phyloP scores from a whole-genome alignment of 164 flowering plant species.

The Magnolia sinica region DNA sequence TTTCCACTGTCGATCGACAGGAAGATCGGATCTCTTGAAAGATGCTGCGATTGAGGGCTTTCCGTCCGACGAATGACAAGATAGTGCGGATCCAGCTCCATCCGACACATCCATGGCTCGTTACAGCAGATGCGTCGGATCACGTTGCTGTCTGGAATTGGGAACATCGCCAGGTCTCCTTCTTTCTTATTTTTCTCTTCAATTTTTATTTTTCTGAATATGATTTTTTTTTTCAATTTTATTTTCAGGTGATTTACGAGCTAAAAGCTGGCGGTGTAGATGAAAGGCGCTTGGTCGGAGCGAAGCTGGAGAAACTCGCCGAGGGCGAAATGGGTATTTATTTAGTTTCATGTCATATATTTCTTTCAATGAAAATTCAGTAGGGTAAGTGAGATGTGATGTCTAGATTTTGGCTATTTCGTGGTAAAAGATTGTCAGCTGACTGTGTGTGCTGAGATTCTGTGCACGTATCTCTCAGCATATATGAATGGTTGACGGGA shows the following conservation, averaged over 20 bases:
- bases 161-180: conserved; percentile 89
- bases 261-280: conserved; percentile 96
- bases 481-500: background rate
- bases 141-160: conserved; percentile 98
- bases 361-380: too few relatives aligned
- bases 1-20: background rate
- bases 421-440: too few relatives aligned
- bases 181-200: background rate
- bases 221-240: background rate
- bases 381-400: background rate
- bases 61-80: conserved; percentile 79
- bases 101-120: conserved; percentile 99
- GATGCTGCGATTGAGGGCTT: conserved; percentile 82
- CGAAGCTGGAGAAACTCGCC: conserved; percentile 95
- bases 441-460: background rate
- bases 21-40: conserved; percentile 1
- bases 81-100: conserved; percentile 86
- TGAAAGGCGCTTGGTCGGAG: conserved; percentile 93
- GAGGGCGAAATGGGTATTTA: conserved; percentile 85
- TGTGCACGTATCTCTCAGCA: background rate
- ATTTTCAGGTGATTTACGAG: conserved; percentile 78
- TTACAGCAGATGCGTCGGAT: conserved; percentile 93
- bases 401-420: background rate
- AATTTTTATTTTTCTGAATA: background rate
- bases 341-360: background rate